Base-by-base conservation (phyloP, 2,329 filamentous ascomycete genomes). In the Cadophora sp. region DNA sequence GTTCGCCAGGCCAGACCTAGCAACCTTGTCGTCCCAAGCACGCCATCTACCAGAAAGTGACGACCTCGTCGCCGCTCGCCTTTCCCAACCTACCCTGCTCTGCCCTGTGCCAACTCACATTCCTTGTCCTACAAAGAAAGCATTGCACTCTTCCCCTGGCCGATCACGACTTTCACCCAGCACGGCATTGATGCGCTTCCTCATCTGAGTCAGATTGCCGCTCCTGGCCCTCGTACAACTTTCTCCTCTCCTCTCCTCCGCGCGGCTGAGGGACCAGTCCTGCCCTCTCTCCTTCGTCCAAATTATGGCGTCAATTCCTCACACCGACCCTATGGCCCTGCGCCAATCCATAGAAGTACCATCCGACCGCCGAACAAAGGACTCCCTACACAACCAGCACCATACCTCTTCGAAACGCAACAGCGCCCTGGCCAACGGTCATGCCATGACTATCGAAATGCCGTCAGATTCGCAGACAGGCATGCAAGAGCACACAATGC, bases 261-360 rank as follows among this genome's bases (percentile, higher is more conserved):
- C 60, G 65, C 58, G 61, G 48, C 64, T 62, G 56, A 62, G 59
- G n/a, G 40, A 29, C 58, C 40, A 46, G 14, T 55, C 43, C 58
- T 61, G 26, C 14, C 48, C 56, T 53, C 51, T 59, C 31, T 14
- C 40, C 56, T 34, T 51, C 62, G 46, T 65, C 66, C 29, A 58
- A n/a, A 67, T 53, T 66, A 75, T 75, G 74, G 73, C 72, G 71
- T 74, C 72, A 70, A 71, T 51, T 37, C 60, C 29, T 60, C 68
- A 67, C 64, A 68, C 69, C 68, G 71, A 74, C 56, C 66, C 69
- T 24, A 67, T 69, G 62, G 55, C 72, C 9, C 46, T 73, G 65
- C 73, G 71, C 68, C 74, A 74, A 59, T 73, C 70, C 12, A 65
- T 76, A 69, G 73, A 76, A 73, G 70, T 73, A 71, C 59, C 69